Conservation (phyloP, 176 grass and related monocot genomes). For the Avena atlantica region DNA sequence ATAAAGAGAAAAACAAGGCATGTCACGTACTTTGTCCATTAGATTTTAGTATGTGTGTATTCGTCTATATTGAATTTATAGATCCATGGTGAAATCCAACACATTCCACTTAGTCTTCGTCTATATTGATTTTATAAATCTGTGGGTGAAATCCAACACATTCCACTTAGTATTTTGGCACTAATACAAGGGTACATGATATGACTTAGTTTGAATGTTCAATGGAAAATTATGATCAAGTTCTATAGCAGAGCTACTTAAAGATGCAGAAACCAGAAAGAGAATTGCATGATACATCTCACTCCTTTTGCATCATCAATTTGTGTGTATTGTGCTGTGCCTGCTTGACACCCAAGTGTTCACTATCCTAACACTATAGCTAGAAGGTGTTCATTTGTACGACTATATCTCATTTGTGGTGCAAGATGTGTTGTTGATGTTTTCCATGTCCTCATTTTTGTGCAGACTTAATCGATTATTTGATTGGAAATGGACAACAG, state of each 20-base stretch:
- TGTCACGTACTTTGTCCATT: not conserved
- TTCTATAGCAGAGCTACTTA: not conserved
- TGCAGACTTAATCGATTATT: conserved; percentile 63
- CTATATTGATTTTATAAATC: not conserved
- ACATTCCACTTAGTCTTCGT: not conserved
- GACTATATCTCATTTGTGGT: not conserved
- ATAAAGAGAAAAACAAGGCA: not conserved
- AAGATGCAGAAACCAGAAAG: not conserved
- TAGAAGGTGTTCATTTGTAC: not conserved
- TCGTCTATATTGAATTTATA: not conserved
- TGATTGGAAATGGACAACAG: conserved; percentile 52
- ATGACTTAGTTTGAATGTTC: not conserved
- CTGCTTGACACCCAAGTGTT: not conserved
- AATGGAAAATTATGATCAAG: not conserved
- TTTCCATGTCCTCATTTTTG: conserved; percentile 28
- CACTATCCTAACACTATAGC: not conserved
- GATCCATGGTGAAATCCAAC: not conserved
- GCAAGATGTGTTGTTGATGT: conserved; percentile 28
- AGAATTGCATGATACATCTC: conserved; percentile 6
- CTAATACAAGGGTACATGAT: not conserved
- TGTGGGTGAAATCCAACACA: not conserved
- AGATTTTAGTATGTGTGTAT: not conserved
- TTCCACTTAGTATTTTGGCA: not conserved
- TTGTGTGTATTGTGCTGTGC: not conserved
- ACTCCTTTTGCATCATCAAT: conserved; percentile 6